phyloP scores from a whole-genome alignment of 2,329 filamentous ascomycete species.

The Microdochium nivale region DNA sequence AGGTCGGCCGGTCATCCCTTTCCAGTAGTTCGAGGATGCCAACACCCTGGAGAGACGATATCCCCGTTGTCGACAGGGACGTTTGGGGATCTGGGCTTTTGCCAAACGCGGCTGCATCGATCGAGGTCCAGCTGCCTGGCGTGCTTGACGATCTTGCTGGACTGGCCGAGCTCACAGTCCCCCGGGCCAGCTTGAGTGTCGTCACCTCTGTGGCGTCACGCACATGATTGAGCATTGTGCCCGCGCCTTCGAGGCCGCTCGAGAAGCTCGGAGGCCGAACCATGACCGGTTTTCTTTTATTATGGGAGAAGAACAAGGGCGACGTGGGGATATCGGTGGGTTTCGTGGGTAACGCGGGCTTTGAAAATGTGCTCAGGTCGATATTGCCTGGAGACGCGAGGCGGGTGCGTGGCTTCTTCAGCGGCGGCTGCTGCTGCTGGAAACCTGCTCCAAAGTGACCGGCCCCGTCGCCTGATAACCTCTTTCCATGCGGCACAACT shows the following conservation, averaged over 20 bases:
- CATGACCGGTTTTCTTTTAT: conserved; percentile 24
- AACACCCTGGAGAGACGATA: conserved; percentile 53
- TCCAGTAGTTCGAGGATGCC: conserved; percentile 67
- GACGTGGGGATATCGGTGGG: conserved; percentile 32
- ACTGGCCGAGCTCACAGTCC: conserved; percentile 39
- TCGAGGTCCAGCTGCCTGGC: conserved; percentile 42
- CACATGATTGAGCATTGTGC: conserved; percentile 37
- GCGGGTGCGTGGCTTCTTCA: conserved; percentile 39
- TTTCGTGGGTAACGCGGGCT: conserved; percentile 15
- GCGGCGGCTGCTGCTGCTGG: conserved; percentile 12
- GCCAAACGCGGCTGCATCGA: conserved; percentile 41
- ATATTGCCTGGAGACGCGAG: conserved; percentile 35
- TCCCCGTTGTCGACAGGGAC: conserved; percentile 30
- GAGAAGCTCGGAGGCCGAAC: conserved; percentile 26
- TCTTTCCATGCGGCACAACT: conserved; percentile 1
- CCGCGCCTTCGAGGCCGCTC: conserved; percentile 29
- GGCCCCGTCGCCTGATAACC: conserved; percentile 4
- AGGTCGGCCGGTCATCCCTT: conserved; percentile 67
- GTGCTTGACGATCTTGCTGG: conserved; percentile 40
- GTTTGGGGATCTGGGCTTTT: conserved; percentile 41
- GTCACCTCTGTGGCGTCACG: conserved; percentile 41
- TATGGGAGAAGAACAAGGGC: conserved; percentile 44
- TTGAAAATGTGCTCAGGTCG: conserved; percentile 27
- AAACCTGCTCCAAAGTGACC: not conserved
- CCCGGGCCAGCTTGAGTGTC: conserved; percentile 46